Percentiles rank a stretch among this genome's conserved stretches.
Evolutionary conservation across 371 early-diverging fungal species (phyloP).

Genomic region (Mortierella sp.): DNA sequence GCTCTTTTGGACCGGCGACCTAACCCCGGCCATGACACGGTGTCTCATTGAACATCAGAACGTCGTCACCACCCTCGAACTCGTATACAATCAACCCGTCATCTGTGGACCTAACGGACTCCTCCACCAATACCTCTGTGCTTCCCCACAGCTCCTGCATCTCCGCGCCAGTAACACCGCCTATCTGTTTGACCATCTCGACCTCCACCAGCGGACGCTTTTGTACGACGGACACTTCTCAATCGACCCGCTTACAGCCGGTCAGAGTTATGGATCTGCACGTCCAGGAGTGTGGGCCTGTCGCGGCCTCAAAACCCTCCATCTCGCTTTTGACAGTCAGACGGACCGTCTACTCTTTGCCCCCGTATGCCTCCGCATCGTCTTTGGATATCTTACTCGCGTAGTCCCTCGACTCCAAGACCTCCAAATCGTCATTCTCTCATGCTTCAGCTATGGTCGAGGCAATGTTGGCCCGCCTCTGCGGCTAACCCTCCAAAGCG

Average conservation of each 20-base stretch:
- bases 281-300: slow-evolving; percentile 13
- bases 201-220: not conserved
- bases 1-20: slow-evolving; percentile 10
- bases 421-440: slow-evolving; percentile 8
- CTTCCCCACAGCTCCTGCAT: slow-evolving; percentile 11
- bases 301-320: slow-evolving; percentile 2
- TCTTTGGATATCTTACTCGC: slow-evolving; percentile 7
- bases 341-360: slow-evolving; percentile 3
- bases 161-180: slow-evolving; percentile 1
- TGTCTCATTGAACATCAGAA: slow-evolving; percentile 1
- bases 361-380: slow-evolving; percentile 7
- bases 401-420: slow-evolving; percentile 7
- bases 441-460: slow-evolving; percentile 8
- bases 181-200: slow-evolving; percentile 6
- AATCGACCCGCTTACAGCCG: not conserved
- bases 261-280: slow-evolving; percentile 5
- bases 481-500: not conserved
- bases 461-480: not conserved
- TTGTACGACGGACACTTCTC: not conserved
- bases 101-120: slow-evolving; percentile 9
- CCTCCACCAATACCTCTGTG: not conserved
- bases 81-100: slow-evolving; percentile 8
- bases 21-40: slow-evolving; percentile 9
- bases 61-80: slow-evolving; percentile 14
- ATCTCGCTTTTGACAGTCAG: slow-evolving; percentile 9